These are phyloP conservation scores for Pythium insidiosum DNA, from an alignment of 352 stramenopile species.

Conservation along the genomic window DNA sequence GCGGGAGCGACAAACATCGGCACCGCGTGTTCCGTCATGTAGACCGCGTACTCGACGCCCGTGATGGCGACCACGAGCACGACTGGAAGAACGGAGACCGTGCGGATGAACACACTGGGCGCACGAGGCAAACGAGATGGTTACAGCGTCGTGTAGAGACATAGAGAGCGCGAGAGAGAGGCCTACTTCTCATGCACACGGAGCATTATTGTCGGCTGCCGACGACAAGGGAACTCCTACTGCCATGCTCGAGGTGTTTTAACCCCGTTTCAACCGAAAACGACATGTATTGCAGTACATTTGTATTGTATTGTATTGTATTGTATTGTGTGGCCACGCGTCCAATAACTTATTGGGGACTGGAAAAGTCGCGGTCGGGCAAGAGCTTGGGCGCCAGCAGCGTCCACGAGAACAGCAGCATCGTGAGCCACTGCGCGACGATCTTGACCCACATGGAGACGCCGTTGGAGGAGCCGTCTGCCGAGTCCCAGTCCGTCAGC, in stretches of 20 bases:
- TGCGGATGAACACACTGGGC: constrained; percentile 51
- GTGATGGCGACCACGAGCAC: constrained; percentile 50
- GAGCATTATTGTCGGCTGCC: constrained; percentile 27
- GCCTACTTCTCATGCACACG: constrained; percentile 63
- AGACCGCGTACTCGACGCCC: constrained; percentile 64
- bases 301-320: background rate
- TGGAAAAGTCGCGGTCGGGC: constrained; percentile 88
- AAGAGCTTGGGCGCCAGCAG: constrained; percentile 92
- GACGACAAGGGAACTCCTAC: background rate
- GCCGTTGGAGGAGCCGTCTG: constrained; percentile 52
- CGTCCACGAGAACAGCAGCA: constrained; percentile 93
- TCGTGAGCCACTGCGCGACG: constrained; percentile 89
- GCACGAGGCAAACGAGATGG: too few relatives aligned
- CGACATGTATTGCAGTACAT: too few relatives aligned
- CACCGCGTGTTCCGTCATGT: constrained; percentile 42
- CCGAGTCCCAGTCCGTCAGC: constrained; percentile 92
- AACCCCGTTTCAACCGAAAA: background rate
- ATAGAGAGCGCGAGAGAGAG: background rate
- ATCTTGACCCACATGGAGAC: constrained; percentile 96
- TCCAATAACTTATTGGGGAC: constrained; percentile 8
- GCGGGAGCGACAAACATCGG: constrained; percentile 11
- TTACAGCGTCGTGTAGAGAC: too few relatives aligned
- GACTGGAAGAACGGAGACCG: constrained; percentile 57
- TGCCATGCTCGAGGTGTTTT: background rate
- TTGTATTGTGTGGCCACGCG: background rate